phyloP scores from a whole-genome alignment of 495 filamentous ascomycete species.

The Trichoderma orchidacearum region DNA sequence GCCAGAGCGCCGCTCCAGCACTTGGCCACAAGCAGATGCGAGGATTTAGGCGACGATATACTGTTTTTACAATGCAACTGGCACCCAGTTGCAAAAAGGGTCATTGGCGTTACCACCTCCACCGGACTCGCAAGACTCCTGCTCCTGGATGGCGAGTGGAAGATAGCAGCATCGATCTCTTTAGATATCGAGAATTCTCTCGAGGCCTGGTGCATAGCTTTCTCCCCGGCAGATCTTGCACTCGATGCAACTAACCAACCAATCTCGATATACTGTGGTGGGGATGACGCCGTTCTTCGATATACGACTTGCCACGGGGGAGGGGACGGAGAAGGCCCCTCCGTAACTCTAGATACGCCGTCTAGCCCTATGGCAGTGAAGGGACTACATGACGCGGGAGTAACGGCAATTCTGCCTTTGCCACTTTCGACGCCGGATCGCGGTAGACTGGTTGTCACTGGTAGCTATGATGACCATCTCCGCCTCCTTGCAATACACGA shows the following conservation, averaged over 20 bases:
- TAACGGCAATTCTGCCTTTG: constrained; percentile 74
- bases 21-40: constrained; percentile 14
- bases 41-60: constrained; percentile 31
- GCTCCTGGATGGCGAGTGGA: constrained; percentile 13
- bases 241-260: not conserved
- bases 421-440: constrained; percentile 18
- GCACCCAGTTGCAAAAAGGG: constrained; percentile 36
- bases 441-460: constrained; percentile 55
- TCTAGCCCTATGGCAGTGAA: constrained; percentile 22
- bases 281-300: constrained; percentile 47
- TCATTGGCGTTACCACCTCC: constrained; percentile 55
- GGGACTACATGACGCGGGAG: constrained; percentile 59
- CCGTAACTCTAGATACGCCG: constrained; percentile 19
- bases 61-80: constrained; percentile 62
- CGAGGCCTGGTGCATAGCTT: constrained; percentile 57
- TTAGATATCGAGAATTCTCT: constrained; percentile 31
- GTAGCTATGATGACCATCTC: constrained; percentile 83
- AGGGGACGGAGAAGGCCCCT: not conserved
- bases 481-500: constrained; percentile 45
- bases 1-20: constrained; percentile 14
- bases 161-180: constrained; percentile 10
- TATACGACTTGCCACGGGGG: constrained; percentile 10
- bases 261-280: constrained; percentile 45
- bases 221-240: constrained; percentile 16
- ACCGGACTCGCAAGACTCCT: constrained; percentile 46